phyloP scores from a whole-genome alignment of 805 yeast genomes.

The Starmerella stellata region DNA sequence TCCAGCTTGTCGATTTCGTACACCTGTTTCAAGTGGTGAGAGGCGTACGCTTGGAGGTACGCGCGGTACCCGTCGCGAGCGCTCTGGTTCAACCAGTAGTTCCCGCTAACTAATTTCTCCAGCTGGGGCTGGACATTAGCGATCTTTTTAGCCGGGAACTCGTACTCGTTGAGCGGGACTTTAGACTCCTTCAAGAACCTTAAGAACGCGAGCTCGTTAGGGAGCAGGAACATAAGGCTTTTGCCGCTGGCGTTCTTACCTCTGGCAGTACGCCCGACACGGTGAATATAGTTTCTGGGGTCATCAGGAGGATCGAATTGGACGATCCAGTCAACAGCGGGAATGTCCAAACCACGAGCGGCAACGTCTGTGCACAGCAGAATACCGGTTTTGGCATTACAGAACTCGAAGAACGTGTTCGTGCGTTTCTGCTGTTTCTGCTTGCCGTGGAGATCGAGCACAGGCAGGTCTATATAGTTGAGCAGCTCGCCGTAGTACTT shows the following conservation, averaged over 20 bases:
- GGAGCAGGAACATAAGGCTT: conserved; percentile 86
- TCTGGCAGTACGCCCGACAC: conserved; percentile 98
- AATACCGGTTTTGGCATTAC: conserved; percentile 90
- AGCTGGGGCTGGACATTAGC: conserved; percentile 92
- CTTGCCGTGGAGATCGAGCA: conserved; percentile 88
- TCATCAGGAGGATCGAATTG: conserved; percentile 99
- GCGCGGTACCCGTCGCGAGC: conserved; percentile 97
- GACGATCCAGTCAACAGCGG: conserved; percentile 96
- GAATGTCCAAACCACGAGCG: conserved; percentile 96
- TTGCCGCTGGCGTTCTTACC: conserved; percentile 71
- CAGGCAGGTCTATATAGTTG: conserved; percentile 93
- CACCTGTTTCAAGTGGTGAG: conserved; percentile 89
- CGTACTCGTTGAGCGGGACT: conserved; percentile 93
- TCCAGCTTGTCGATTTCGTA: conserved; percentile 92
- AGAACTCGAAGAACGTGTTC: conserved; percentile 92
- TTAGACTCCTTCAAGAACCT: conserved; percentile 90
- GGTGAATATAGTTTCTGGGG: conserved; percentile 95
- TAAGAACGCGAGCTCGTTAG: conserved; percentile 83
- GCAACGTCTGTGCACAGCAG: conserved; percentile 95
- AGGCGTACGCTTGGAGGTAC: conserved; percentile 90
- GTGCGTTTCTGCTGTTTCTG: conserved; percentile 98
- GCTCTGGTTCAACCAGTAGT: conserved; percentile 80
- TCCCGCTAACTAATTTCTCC: conserved; percentile 75
- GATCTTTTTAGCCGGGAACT: conserved; percentile 81
- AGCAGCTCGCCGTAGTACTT: conserved; percentile 88